These are phyloP conservation scores for Colletotrichum neosansevieriae DNA, from an alignment of 2,329 filamentous ascomycete genomes.

Conservation along the genomic window DNA sequence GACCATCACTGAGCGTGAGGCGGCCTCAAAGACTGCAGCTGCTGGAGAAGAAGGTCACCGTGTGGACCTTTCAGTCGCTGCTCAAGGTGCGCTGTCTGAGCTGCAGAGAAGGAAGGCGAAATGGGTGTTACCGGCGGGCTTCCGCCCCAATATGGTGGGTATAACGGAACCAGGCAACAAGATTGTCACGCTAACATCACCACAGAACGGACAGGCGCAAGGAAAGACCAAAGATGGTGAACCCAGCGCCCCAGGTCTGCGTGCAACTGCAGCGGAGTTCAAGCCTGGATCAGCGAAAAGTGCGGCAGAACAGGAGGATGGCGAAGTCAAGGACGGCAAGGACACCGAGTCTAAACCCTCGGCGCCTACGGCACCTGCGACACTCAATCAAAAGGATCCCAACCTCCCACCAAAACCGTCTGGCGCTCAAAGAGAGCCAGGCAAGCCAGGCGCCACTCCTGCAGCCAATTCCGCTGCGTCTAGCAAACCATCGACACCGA, in stretches of 20 bases:
- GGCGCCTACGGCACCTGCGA: slow-evolving; percentile 16
- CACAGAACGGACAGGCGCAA: slow-evolving; percentile 55
- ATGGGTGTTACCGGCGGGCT: slow-evolving; percentile 82
- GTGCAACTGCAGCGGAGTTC: slow-evolving; percentile 73
- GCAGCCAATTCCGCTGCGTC: slow-evolving; percentile 37
- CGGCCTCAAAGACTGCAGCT: slow-evolving; percentile 59
- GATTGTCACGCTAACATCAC: slow-evolving; percentile 50
- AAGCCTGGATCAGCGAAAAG: slow-evolving; percentile 62
- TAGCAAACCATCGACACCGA: slow-evolving; percentile 47
- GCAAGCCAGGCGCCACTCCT: slow-evolving; percentile 39
- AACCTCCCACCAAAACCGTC: slow-evolving; percentile 39
- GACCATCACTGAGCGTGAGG: slow-evolving; percentile 73
- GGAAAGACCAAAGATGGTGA: slow-evolving; percentile 54
- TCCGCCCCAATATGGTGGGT: slow-evolving; percentile 73
- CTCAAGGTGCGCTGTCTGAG: slow-evolving; percentile 77
- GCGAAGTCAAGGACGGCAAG: slow-evolving; percentile 73
- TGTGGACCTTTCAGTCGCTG: slow-evolving; percentile 80
- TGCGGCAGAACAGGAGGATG: slow-evolving; percentile 73
- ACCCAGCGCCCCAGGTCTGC: slow-evolving; percentile 46
- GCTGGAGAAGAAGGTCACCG: slow-evolving; percentile 69
- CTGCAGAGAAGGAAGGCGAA: slow-evolving; percentile 74
- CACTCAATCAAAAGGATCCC: slow-evolving; percentile 23
- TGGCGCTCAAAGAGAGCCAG: slow-evolving; percentile 42
- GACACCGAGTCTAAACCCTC: slow-evolving; percentile 19
- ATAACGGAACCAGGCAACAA: slow-evolving; percentile 33